Base-by-base conservation (phyloP, 352 stramenopile species). In the Globisporangium recalcitrans region DNA sequence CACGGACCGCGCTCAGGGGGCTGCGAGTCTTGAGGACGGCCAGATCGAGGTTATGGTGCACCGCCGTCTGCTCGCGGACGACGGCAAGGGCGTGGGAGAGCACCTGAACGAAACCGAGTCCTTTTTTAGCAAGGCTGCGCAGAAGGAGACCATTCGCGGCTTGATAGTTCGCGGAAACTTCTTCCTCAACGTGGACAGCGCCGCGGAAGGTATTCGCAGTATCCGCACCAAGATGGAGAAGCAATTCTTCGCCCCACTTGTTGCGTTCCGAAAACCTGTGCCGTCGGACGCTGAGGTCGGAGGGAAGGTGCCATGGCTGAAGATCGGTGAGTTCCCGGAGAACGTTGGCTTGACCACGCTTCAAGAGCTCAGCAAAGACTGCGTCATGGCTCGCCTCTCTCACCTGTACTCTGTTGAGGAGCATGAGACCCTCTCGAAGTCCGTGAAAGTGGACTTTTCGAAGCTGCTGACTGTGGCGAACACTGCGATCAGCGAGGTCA, bases 41-140 rank as follows among this genome's bases (percentile, higher is more conserved):
- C 77, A 95, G 32, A 40, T 99, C n/a, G 97, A 99, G 74, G 67
- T 99, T n/a, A 98, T 99, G 97, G 89, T 99, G 34, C 96, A 99
- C 59, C 90, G 97, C 32, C 87, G 97, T 21, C 69, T 98, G 9
- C 71, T 98, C 6, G 75, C 69, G 31, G 97, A 99, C 57, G 97
- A 99, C 71, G 60, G 72, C 47, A 90, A 96, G 60, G 97, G 97
- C 26, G 97, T 99, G 1, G 75, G 68, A 16, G 96, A 99, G 67
- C 51, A 82, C 40, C 67, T 98, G 27, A 97, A 97, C 63, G 91
- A 97, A 65, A 97, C 86, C 4, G 93, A 98, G 71, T 97, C 92
- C 52, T 68, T 75, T 75, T 67, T 85, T 64, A 53, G 83, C 75
- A 59, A 87, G 53, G 40, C 63, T 66, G 71, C 70, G 69, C 74